Conservation (phyloP, 306 rosid species). For the Citrullus mucosospermus region DNA sequence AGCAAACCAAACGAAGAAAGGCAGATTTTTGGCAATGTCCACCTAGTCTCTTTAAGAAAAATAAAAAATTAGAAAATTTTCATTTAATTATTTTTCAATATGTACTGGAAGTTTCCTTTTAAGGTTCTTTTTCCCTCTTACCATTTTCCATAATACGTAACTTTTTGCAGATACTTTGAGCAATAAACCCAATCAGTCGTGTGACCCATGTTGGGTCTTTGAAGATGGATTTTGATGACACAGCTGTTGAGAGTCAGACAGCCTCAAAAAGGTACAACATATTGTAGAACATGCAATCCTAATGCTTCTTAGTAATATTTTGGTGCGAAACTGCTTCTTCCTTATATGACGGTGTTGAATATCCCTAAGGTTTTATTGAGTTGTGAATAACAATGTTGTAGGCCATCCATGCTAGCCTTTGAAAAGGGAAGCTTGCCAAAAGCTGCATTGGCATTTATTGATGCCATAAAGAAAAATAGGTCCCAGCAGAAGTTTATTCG, state of each 20-base stretch:
- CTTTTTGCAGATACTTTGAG: not conserved
- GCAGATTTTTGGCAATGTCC: not conserved
- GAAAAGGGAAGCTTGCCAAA: constrained; percentile 43
- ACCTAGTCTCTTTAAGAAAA: not conserved
- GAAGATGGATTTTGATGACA: not conserved
- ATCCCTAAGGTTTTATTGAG: constrained; percentile 12
- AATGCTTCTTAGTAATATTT: not conserved
- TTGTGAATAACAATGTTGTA: constrained; percentile 18
- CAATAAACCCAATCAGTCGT: not conserved
- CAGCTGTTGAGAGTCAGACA: not conserved
- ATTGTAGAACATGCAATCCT: not conserved
- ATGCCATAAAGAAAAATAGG: constrained; percentile 72
- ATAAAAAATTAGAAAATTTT: not conserved
- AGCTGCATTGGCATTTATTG: constrained; percentile 48
- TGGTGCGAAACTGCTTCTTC: constrained; percentile 8
- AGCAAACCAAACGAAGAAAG: not conserved
- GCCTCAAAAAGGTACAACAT: not conserved
- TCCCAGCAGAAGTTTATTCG: constrained; percentile 48
- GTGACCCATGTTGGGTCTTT: not conserved
- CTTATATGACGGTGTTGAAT: constrained; percentile 6
- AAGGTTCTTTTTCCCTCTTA: not conserved
- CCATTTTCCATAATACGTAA: not conserved
- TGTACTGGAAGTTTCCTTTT: constrained; percentile 2
- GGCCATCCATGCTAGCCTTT: constrained; percentile 17
- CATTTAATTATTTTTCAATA: not conserved